Conservation (phyloP, 176 grass and related monocot genomes). For the Musa acuminata region DNA sequence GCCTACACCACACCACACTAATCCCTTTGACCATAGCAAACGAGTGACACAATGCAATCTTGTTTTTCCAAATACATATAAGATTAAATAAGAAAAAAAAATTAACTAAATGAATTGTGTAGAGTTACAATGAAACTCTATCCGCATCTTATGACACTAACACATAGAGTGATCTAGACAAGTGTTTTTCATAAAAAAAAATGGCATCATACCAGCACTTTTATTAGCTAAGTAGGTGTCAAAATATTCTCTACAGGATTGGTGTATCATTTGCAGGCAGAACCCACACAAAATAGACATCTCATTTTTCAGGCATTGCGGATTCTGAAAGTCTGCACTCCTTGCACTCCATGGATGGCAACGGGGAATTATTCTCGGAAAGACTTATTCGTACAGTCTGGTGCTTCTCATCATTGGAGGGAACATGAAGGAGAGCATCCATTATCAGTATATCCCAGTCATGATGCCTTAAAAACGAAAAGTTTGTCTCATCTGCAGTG, state of each 20-base stretch:
- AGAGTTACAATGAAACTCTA: too few species aligned
- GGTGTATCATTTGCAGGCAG: neutral
- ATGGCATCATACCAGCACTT: neutral
- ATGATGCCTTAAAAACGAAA: conserved; percentile 69
- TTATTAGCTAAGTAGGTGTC: neutral
- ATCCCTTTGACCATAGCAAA: too few species aligned
- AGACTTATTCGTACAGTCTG: conserved; percentile 42
- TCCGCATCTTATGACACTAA: too few species aligned
- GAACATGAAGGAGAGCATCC: conserved; percentile 61
- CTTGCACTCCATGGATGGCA: neutral
- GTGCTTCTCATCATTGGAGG: conserved; percentile 46
- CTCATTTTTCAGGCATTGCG: conserved; percentile 19
- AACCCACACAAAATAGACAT: neutral
- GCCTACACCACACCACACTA: too few species aligned
- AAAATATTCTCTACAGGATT: too few species aligned
- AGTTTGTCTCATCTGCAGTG: conserved; percentile 46
- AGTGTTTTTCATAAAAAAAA: too few species aligned
- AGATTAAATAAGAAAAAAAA: too few species aligned
- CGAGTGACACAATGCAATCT: too few species aligned
- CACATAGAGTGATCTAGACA: too few species aligned
- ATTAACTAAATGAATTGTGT: too few species aligned
- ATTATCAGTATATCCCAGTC: conserved; percentile 71
- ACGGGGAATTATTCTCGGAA: neutral
- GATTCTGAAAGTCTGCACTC: conserved; percentile 9
- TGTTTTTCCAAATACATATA: too few species aligned